Percentiles rank a stretch among this genome's conserved stretches.
phyloP scores from a whole-genome alignment of 805 yeast genomes.

The Candida tibetensis region DNA sequence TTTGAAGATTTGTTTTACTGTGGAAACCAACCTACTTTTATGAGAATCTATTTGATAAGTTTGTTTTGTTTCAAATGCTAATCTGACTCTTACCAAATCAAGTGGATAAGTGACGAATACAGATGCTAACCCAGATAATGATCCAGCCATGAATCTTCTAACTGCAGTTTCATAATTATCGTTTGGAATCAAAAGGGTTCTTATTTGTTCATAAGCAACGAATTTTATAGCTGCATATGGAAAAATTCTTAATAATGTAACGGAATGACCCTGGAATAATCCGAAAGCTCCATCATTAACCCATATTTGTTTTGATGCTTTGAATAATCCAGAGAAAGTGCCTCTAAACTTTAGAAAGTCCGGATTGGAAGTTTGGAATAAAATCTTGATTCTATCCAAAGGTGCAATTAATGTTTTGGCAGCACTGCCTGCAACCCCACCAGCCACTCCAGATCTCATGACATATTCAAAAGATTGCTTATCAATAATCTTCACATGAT shows the following conservation, averaged over 20 bases:
- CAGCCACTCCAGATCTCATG: constrained; percentile 82
- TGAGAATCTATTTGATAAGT: constrained; percentile 26
- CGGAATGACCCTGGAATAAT: constrained; percentile 93
- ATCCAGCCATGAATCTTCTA: constrained; percentile 83
- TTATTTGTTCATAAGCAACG: constrained; percentile 91
- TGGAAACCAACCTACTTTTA: constrained; percentile 32
- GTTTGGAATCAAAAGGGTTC: constrained; percentile 74
- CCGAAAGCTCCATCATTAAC: constrained; percentile 71
- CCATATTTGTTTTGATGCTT: constrained; percentile 70
- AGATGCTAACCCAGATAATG: constrained; percentile 81
- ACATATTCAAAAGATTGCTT: constrained; percentile 78
- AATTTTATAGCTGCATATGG: constrained; percentile 98
- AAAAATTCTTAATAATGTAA: constrained; percentile 83
- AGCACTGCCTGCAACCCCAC: constrained; percentile 94
- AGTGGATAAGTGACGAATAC: constrained; percentile 91
- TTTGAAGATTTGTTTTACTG: constrained; percentile 28
- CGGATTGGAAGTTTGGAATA: constrained; percentile 94
- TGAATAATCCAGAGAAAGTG: constrained; percentile 67
- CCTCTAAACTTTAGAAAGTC: constrained; percentile 80
- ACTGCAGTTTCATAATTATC: constrained; percentile 73
- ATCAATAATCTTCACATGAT: constrained; percentile 43
- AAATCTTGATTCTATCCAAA: constrained; percentile 87
- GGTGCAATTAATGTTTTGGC: constrained; percentile 97
- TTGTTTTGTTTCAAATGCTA: constrained; percentile 77
- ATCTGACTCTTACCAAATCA: constrained; percentile 83